These are phyloP conservation scores for Emydomyces testavorans DNA, from an alignment of 2,329 filamentous ascomycete species.

Conservation along the genomic window DNA sequence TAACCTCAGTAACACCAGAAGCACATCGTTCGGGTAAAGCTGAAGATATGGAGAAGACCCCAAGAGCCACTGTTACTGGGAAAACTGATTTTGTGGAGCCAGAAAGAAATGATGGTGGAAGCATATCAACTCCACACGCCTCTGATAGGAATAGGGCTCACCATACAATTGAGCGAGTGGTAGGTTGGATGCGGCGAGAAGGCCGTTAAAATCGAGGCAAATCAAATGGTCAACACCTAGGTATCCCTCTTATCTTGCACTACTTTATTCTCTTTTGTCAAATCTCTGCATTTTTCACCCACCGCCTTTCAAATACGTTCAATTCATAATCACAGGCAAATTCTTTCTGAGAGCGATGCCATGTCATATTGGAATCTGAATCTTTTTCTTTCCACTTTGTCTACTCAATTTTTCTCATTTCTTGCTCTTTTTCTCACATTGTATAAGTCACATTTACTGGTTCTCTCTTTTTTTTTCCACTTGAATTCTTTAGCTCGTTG, in stretches of 20 bases:
- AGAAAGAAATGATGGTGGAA: neutral
- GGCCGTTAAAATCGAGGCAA: neutral
- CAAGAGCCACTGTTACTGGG: slow-evolving; percentile 6
- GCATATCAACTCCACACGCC: slow-evolving; percentile 13
- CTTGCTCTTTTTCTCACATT: slow-evolving; percentile 3
- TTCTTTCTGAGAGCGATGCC: neutral
- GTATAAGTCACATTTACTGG: slow-evolving; percentile 8
- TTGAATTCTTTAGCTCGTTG: neutral
- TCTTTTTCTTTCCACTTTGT: neutral
- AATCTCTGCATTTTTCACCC: neutral
- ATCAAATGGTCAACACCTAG: neutral
- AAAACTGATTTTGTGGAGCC: neutral
- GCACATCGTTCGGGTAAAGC: slow-evolving; percentile 1
- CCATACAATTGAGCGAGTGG: slow-evolving; percentile 13
- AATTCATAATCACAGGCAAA: too few species aligned
- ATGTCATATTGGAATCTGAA: neutral
- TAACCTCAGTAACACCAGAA: slow-evolving; percentile 6
- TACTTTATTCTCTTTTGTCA: slow-evolving; percentile 1
- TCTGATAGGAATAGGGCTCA: slow-evolving; percentile 10
- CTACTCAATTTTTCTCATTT: slow-evolving; percentile 1
- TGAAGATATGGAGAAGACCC: slow-evolving; percentile 13
- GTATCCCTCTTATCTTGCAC: neutral
- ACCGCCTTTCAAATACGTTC: too few species aligned
- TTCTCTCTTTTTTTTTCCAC: slow-evolving; percentile 1
- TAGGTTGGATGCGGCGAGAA: slow-evolving; percentile 17